Evolutionary conservation across 2,329 filamentous ascomycete species (phyloP).

Genomic region (Xylaria polymorpha): DNA sequence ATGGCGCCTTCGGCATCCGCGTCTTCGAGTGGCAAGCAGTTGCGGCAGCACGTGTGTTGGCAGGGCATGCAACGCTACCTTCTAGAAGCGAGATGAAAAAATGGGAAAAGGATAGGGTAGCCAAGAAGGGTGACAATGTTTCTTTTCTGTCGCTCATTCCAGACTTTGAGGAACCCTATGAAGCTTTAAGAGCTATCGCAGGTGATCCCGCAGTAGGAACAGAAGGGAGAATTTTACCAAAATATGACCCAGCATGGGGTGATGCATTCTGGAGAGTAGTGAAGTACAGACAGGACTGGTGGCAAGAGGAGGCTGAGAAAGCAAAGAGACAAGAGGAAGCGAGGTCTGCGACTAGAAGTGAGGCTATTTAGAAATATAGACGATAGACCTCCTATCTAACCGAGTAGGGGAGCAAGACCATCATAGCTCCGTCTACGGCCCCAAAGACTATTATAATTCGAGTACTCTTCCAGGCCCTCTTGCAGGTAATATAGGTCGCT

Average conservation of each 20-base stretch:
- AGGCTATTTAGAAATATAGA: too few relatives aligned
- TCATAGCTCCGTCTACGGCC: too few relatives aligned
- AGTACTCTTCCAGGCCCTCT: too few relatives aligned
- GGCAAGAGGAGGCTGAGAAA: background rate
- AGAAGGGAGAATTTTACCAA: background rate
- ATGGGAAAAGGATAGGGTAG: conserved; percentile 1
- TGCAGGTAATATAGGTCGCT: too few relatives aligned
- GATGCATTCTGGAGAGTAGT: background rate
- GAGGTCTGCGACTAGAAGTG: too few relatives aligned
- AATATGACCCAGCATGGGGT: background rate
- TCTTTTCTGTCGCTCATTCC: background rate
- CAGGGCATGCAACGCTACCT: background rate
- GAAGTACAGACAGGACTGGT: background rate
- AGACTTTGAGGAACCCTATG: background rate
- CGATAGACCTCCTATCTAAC: too few relatives aligned
- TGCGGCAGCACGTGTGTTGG: background rate
- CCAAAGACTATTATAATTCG: too few relatives aligned
- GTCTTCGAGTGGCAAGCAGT: conserved; percentile 3
- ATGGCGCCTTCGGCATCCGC: background rate
- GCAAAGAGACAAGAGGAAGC: background rate
- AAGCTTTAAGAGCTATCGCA: background rate
- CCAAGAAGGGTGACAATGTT: background rate
- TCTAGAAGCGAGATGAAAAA: background rate
- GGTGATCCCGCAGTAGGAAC: background rate
- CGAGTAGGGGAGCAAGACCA: too few relatives aligned